Percentiles rank a stretch among this genome's conserved stretches.
Evolutionary conservation across 2,329 filamentous ascomycete species (phyloP).

Genomic region (Pseudohalonectria lignicola): DNA sequence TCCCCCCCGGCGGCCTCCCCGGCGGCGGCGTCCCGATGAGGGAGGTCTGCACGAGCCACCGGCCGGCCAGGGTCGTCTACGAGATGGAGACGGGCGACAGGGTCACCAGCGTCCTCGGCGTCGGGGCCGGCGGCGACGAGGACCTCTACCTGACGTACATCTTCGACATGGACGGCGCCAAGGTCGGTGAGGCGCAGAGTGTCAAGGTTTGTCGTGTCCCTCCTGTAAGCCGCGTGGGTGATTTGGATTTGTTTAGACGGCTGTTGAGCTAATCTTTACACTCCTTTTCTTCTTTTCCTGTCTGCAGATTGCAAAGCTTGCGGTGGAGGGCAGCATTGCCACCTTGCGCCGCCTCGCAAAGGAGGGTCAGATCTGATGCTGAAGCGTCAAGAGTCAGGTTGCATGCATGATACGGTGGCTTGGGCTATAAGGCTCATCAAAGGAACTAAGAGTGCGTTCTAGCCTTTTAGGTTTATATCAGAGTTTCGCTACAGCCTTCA

Average conservation of each 20-base stretch:
- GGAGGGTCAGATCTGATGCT: constrained; percentile 10
- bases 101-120: constrained; percentile 18
- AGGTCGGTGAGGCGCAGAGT: constrained; percentile 9
- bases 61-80: constrained; percentile 19
- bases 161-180: constrained; percentile 17
- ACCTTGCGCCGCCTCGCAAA: constrained; percentile 12
- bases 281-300: neutral
- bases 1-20: constrained; percentile 4
- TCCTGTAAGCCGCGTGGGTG: neutral
- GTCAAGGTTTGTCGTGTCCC: constrained; percentile 8
- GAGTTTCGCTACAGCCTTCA: no score
- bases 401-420: no score
- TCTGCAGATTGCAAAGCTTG: constrained; percentile 13
- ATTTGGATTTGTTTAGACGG: no score
- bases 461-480: no score
- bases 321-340: constrained; percentile 15
- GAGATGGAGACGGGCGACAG: constrained; percentile 17
- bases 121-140: constrained; percentile 11
- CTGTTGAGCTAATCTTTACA: no score
- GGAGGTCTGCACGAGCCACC: constrained; percentile 18
- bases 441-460: no score
- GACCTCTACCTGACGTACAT: constrained; percentile 20
- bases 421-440: no score
- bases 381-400: no score
- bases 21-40: constrained; percentile 7